phyloP scores from a whole-genome alignment of 345 rosid species.

The Eucalyptus erythrocorys region DNA sequence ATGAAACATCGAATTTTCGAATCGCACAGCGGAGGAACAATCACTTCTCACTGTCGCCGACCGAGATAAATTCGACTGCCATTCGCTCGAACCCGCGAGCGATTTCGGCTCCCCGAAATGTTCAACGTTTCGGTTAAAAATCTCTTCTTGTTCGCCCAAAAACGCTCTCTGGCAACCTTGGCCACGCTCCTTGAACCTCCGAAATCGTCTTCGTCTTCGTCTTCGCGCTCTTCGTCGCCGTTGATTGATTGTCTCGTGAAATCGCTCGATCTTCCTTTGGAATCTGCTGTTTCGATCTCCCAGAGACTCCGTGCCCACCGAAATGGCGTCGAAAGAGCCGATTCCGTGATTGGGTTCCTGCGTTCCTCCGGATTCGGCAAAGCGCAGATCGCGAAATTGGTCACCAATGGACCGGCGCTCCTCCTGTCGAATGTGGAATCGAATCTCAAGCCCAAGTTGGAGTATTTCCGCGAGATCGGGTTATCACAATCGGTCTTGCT shows the following conservation, averaged over 20 bases:
- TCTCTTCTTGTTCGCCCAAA: background rate
- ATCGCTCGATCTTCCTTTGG: conserved; percentile 12
- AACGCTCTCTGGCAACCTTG: background rate
- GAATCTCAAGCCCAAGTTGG: conserved; percentile 9
- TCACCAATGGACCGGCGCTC: background rate
- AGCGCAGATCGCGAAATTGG: conserved; percentile 5
- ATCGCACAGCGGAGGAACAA: background rate
- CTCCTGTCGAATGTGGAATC: background rate
- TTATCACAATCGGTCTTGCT: background rate
- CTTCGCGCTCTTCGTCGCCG: background rate
- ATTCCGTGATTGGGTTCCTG: background rate
- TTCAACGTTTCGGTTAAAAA: background rate
- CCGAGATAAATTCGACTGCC: background rate
- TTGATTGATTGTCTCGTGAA: background rate
- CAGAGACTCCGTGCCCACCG: background rate
- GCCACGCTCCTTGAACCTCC: background rate
- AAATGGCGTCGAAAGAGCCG: background rate
- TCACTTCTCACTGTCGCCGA: background rate
- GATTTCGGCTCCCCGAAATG: background rate
- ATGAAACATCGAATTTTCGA: background rate
- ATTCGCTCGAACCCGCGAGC: too few relatives aligned
- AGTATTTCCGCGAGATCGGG: background rate
- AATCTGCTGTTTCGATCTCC: conserved; percentile 4
- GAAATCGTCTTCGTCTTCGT: background rate
- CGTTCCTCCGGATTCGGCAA: background rate